Evolutionary conservation across 2,329 filamentous ascomycete genomes (phyloP), one percentile per base, ranked within the genome.

Genomic region (Tolypocladium nubicola): DNA sequence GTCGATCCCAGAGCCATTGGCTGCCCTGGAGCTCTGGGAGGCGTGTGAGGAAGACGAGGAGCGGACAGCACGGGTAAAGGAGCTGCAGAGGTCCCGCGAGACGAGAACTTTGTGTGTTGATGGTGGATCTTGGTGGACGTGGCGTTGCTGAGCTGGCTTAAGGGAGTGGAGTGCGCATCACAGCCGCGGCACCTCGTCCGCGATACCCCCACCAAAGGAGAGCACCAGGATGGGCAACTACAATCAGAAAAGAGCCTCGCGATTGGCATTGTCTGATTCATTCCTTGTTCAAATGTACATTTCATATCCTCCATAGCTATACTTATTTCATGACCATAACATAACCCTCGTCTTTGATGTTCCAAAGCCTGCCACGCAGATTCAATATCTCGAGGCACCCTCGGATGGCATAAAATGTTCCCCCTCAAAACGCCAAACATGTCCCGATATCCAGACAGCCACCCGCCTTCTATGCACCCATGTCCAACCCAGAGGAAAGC

Each of bases 1-100:
- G 56, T 58, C 61, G 52, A n/a, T 54, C 52, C 52, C 53, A 57
- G 57, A 61, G 64, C 68, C 68, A 70, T 70, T 66, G 67, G 61
- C 50, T 61, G 56, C 56, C 58, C 60, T 37, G 56, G 39, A 49
- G 57, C 57, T 59, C 59, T 54, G 49, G 43, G 52, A 55, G 47
- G 55, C 53, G 49, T 39, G 41, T 37, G 26, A 38, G 35, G 33
- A 21, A 33, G n/a, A 9, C 4, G 9, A 53, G 38, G 38, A 38
- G 39, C 52, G 21, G 35, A 14, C 35, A 23, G 14, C 52, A 30
- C 38, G 52, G 37, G 3, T 3, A 30, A 8, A 21, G 40, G 30
- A 21, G 52, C 21, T 53, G 52, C 30, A 37, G 47, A 21, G 47
- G 47, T 37, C 30, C 47, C 21, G 47, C 47, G 19, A 37, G 47